phyloP scores from a whole-genome alignment of 2,329 filamentous ascomycete genomes.

The Diaporthe citriasiana region DNA sequence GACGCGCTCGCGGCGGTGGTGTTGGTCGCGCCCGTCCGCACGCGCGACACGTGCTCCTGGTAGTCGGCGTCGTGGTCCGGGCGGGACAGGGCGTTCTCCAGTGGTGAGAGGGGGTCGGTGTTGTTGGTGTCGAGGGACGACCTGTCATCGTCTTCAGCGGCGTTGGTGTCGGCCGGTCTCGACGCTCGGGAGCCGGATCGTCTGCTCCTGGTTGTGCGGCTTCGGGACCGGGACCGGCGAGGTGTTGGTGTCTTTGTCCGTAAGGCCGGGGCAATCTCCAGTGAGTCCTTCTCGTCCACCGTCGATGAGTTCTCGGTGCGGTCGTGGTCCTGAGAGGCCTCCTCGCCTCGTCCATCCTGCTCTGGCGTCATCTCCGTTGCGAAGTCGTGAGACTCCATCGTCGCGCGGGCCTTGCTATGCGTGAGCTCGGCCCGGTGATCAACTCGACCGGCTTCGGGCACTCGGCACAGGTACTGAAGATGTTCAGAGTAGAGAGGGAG shows the following conservation, averaged over 20 bases:
- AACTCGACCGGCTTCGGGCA: background rate
- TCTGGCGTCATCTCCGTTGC: constrained; percentile 7
- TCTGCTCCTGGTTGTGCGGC: background rate
- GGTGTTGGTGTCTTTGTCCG: background rate
- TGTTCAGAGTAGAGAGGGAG: background rate
- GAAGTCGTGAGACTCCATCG: constrained; percentile 20
- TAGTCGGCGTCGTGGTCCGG: constrained; percentile 27
- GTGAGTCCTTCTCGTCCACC: constrained; percentile 33
- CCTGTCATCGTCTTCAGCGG: background rate
- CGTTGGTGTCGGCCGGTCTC: background rate
- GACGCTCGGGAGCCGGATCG: constrained; percentile 30
- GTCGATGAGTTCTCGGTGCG: constrained; percentile 30
- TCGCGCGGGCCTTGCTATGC: background rate
- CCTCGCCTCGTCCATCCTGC: background rate
- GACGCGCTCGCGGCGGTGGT: constrained; percentile 56
- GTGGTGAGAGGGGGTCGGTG: constrained; percentile 41
- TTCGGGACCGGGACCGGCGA: constrained; percentile 20
- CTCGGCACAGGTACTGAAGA: background rate
- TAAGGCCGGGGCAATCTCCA: background rate
- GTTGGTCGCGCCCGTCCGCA: constrained; percentile 50
- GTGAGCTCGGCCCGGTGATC: background rate
- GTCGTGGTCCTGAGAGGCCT: constrained; percentile 18
- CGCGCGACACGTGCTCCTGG: constrained; percentile 51
- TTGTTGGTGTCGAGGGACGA: constrained; percentile 35
- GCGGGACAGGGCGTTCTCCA: constrained; percentile 37